Evolutionary conservation across 176 grass and related monocot genomes (phyloP).

Genomic region (Juncus effusus): DNA sequence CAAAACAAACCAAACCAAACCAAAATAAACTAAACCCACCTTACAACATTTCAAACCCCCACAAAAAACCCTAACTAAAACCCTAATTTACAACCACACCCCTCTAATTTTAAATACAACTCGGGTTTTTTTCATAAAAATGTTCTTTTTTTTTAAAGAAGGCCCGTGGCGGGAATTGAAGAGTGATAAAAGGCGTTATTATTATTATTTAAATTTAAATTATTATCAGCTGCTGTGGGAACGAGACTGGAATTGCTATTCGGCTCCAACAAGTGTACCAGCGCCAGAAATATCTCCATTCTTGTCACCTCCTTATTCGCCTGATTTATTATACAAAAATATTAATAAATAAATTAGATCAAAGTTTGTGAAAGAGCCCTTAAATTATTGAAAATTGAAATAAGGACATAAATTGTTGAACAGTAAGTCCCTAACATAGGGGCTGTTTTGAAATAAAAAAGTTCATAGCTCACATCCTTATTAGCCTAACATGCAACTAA

Average conservation of each 20-base stretch:
- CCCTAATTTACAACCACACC: conserved; percentile 31
- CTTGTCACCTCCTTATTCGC: conserved; percentile 59
- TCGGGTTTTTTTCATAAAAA: conserved; percentile 14
- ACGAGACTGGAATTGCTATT: conserved; percentile 28
- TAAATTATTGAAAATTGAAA: background rate
- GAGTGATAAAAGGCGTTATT: conserved; percentile 26
- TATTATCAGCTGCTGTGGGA: conserved; percentile 31
- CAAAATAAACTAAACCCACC: background rate
- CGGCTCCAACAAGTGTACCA: conserved; percentile 49
- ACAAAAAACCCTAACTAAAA: background rate
- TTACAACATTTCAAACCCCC: conserved; percentile 29
- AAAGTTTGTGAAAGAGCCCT: background rate
- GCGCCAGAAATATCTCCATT: conserved; percentile 67
- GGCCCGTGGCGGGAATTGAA: conserved; percentile 40
- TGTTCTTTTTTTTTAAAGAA: conserved; percentile 22
- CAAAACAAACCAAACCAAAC: background rate
- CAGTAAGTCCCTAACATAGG: background rate
- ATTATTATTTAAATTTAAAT: conserved; percentile 22
- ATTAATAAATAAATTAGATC: background rate
- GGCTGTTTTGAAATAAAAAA: conserved; percentile 1
- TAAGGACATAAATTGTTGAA: background rate
- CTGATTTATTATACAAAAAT: conserved; percentile 20
- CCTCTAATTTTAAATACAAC: conserved; percentile 25
- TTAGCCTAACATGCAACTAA: too few relatives aligned
- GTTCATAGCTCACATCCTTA: too few relatives aligned